Conservation (phyloP, 2,329 filamentous ascomycete species). For the Westerdykella ornata region DNA sequence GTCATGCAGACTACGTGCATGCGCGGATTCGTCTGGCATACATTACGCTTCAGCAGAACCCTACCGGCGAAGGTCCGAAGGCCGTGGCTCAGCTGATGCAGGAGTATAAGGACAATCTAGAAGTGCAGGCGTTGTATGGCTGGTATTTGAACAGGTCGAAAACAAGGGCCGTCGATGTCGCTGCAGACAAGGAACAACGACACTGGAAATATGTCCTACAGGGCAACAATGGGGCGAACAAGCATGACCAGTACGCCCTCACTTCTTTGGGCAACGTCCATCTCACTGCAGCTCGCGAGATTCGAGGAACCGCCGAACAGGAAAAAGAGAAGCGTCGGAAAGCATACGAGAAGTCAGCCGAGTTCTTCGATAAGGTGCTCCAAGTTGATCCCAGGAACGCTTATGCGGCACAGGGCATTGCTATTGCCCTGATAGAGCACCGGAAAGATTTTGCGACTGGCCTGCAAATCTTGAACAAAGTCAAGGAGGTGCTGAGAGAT, state of each 20-base stretch:
- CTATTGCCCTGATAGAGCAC: constrained; percentile 89
- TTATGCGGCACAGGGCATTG: constrained; percentile 91
- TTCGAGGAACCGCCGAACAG: constrained; percentile 81
- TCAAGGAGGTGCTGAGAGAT: constrained; percentile 85
- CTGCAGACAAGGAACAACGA: constrained; percentile 83
- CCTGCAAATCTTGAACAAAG: constrained; percentile 80
- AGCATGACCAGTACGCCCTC: constrained; percentile 94
- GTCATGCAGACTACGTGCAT: constrained; percentile 88
- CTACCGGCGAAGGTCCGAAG: constrained; percentile 79
- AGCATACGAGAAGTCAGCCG: constrained; percentile 83
- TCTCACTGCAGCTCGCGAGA: constrained; percentile 80
- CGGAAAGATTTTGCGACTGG: constrained; percentile 81
- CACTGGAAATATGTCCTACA: constrained; percentile 96
- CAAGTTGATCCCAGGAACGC: constrained; percentile 93
- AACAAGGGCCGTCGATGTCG: constrained; percentile 71
- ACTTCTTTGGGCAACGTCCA: constrained; percentile 98
- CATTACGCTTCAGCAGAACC: constrained; percentile 73
- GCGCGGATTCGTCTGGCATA: constrained; percentile 84
- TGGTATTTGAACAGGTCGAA: constrained; percentile 92
- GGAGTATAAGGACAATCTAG: constrained; percentile 74
- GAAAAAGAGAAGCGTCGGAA: constrained; percentile 87
- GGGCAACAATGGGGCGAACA: constrained; percentile 63
- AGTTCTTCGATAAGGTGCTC: constrained; percentile 97
- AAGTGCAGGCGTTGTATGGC: constrained; percentile 86
- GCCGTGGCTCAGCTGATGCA: constrained; percentile 80